Conservation (phyloP, 805 yeast species). For the Kodamaea jinghongensis region DNA sequence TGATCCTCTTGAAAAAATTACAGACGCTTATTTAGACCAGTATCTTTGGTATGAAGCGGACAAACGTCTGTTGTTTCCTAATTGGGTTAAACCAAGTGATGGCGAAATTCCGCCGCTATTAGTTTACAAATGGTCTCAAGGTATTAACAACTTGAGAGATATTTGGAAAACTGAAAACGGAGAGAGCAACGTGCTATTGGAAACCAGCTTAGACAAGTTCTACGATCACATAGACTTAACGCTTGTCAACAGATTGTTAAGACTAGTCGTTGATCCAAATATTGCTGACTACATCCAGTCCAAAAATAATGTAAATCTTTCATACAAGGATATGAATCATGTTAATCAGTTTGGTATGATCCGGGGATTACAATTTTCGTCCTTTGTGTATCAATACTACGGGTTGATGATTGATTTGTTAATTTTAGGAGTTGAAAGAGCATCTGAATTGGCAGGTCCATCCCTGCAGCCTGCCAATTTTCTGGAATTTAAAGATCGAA, state of each 20-base stretch:
- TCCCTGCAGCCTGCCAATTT: conserved; percentile 71
- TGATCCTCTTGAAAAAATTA: conserved; percentile 91
- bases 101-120: conserved; percentile 89
- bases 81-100: conserved; percentile 95
- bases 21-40: conserved; percentile 94
- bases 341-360: conserved; percentile 84
- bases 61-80: conserved; percentile 81
- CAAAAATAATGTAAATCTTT: conserved; percentile 75
- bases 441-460: conserved; percentile 82
- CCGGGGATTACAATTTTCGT: conserved; percentile 86
- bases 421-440: conserved; percentile 82
- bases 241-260: conserved; percentile 71
- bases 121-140: conserved; percentile 93
- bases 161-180: conserved; percentile 82
- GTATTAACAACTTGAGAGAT: conserved; percentile 70
- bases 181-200: conserved; percentile 79
- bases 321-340: conserved; percentile 94
- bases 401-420: conserved; percentile 82
- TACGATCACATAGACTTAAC: conserved; percentile 89
- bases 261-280: conserved; percentile 82
- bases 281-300: conserved; percentile 94
- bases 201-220: conserved; percentile 65
- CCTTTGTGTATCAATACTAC: conserved; percentile 87
- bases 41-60: conserved; percentile 96
- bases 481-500: conserved; percentile 60